Base-by-base conservation (phyloP, 768 basidiomycete species). In the Collybia mongolica region DNA sequence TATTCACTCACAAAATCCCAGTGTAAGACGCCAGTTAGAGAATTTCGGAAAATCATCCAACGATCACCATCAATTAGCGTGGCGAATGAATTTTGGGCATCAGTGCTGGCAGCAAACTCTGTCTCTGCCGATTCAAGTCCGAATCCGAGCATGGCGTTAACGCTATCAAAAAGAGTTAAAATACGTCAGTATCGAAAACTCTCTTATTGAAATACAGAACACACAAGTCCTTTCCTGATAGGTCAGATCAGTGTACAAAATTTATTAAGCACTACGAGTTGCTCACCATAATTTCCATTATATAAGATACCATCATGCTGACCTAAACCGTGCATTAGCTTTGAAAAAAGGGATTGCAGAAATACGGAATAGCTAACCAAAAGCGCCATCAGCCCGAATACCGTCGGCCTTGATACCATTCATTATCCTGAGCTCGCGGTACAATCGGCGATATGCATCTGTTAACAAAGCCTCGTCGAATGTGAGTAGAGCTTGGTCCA, bases 21-120 rank as follows among this genome's bases (percentile, higher is more conserved):
- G 59, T 88, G 85, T 41, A 83, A 62, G 8, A 80, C 74, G 4
- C 72, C 65, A 2, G 86, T 86, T 24, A 76, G 44, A 6, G 71
- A 65, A 60, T 89, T 88, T 5, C 69, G 66, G 58, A 74, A 83
- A 23, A 88, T 81, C 84, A 88, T 87, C 87, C 87, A 90, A 40
- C 69, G 67, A 51, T 83, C 70, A 0, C 81, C 86, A 28, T 78
- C 70, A 49, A 86, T 71, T 3, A 84, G 66, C 7, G 73, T 77
- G 6, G 72, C 77, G 45, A 88, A 76, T 0, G 84, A 84, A 17
- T 57, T 46, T 56, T 73, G 70, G n/a, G 76, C 68, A 11, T 59
- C 59, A 2, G 65, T 46, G 17, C 66, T 65, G 3, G 82, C 86
- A 18, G 72, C 71, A 56, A 80, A 86, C 23, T 71, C 67, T 2